Evolutionary conservation across 169 alveolate species (phyloP), one percentile per base, ranked within the genome.

Genomic region (Perkinsus olseni): DNA sequence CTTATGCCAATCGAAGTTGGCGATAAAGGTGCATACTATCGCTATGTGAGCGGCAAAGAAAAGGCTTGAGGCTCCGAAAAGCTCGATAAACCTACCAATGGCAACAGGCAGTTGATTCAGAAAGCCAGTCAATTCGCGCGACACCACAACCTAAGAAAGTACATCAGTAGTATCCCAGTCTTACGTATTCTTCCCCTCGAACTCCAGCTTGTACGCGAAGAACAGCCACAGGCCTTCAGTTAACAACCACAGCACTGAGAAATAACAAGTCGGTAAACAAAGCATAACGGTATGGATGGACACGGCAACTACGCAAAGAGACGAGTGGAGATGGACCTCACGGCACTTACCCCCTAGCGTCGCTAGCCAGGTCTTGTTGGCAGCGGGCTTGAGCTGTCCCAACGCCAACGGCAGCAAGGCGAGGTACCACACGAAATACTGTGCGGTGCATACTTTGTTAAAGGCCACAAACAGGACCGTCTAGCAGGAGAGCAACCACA

Each of bases 361-460:
- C 24, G 17, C 24, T 17, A 45, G 62, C 62, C 62, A 45, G 6
- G 62, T 45, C 62, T 45, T 45, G 62, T 45, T 45, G 62, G 17
- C 62, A 6, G 62, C 17, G 17, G 62, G 62, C 17, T 45, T 45
- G 17, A 45, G 62, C 17, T 45, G 62, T 6, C 62, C 62, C 62
- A 45, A 45, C 17, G 62, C 62, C 62, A 45, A 45, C 6, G 62
- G 62, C 62, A 45, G 17, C 62, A 45, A 17, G 6, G 62, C 62
- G 62, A 45, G 62, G 17, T 45, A 45, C 62, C 62, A 45, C 62
- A 45, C 62, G 17, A 45, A 45, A 17, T 45, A 45, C 96, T 98
- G 98, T 34, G 99, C 98, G 20, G 99, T 98, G 91, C 98, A 96
- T 6, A 98, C 99, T 96, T 98, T 98, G 96, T 98, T 98, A 96